Evolutionary conservation across 371 early-diverging fungal species (phyloP).

Genomic region (Zychaea mexicana): DNA sequence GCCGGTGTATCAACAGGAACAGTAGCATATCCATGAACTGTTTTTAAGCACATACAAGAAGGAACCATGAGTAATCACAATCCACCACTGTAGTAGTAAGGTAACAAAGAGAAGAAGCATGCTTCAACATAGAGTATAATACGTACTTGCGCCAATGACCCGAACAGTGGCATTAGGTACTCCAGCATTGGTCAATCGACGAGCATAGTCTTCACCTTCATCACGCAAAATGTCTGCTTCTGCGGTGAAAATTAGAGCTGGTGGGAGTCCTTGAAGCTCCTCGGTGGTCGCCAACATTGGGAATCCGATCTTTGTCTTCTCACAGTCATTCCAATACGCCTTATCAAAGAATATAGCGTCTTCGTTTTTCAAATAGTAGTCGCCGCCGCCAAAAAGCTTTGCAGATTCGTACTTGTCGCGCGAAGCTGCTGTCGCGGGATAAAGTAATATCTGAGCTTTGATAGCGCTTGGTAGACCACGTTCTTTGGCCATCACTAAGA

Average conservation of each 20-base stretch:
- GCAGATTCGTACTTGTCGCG: slow-evolving; percentile 6
- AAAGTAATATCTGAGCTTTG: slow-evolving; percentile 17
- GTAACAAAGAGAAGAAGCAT: neutral
- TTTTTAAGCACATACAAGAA: neutral
- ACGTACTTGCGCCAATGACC: slow-evolving; percentile 17
- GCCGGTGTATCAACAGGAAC: slow-evolving; percentile 10
- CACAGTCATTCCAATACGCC: neutral
- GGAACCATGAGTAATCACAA: neutral
- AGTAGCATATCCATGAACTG: slow-evolving; percentile 20
- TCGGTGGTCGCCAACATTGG: slow-evolving; percentile 22
- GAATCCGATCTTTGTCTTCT: neutral
- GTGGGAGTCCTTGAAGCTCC: slow-evolving; percentile 32
- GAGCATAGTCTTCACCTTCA: slow-evolving; percentile 37
- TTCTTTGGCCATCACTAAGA: slow-evolving; percentile 16
- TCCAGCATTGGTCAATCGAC: slow-evolving; percentile 30
- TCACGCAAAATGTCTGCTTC: slow-evolving; percentile 39
- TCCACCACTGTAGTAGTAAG: neutral
- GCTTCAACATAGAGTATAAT: no score
- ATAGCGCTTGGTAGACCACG: slow-evolving; percentile 13
- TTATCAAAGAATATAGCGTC: slow-evolving; percentile 2
- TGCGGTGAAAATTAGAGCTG: slow-evolving; percentile 33
- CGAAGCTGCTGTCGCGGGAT: slow-evolving; percentile 4
- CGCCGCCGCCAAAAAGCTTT: slow-evolving; percentile 14
- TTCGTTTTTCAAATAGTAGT: slow-evolving; percentile 5
- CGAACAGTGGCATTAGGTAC: slow-evolving; percentile 22